Evolutionary conservation across 1,284 basidiomycete species (phyloP).

Genomic region (Vanrija sp.): DNA sequence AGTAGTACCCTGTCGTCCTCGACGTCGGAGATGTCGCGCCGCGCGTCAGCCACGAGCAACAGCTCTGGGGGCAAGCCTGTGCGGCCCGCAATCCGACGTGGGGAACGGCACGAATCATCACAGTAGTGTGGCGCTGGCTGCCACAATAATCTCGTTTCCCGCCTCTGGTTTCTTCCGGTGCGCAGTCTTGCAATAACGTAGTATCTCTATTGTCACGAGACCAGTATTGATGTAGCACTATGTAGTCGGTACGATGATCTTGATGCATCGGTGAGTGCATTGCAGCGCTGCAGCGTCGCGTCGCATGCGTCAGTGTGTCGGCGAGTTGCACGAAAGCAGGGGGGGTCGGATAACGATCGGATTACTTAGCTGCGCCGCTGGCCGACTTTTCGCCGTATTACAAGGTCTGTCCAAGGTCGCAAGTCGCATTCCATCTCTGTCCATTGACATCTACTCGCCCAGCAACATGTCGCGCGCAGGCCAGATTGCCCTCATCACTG

Average conservation of each 20-base stretch:
- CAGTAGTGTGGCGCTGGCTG: too few species aligned
- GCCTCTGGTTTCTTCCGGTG: too few species aligned
- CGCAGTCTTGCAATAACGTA: not conserved
- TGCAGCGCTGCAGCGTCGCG: not conserved
- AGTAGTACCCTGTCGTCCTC: too few species aligned
- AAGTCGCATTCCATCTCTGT: too few species aligned
- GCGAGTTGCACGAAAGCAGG: not conserved
- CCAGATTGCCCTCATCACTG: constrained; percentile 63
- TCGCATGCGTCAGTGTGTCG: not conserved
- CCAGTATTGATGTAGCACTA: not conserved
- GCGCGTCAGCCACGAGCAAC: too few species aligned
- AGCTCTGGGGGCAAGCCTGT: too few species aligned
- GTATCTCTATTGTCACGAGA: not conserved
- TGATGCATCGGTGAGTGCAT: not conserved
- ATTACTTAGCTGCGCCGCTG: not conserved
- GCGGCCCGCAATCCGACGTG: too few species aligned
- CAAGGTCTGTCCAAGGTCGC: not conserved
- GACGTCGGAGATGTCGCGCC: too few species aligned
- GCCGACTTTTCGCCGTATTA: not conserved
- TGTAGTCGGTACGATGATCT: not conserved
- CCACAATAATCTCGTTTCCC: too few species aligned
- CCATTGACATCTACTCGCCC: not conserved
- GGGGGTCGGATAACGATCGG: constrained; percentile 1
- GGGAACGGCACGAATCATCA: too few species aligned
- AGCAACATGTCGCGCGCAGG: constrained; percentile 38